phyloP scores from a whole-genome alignment of 2,329 filamentous ascomycete genomes.

The Colletotrichum coccodes region DNA sequence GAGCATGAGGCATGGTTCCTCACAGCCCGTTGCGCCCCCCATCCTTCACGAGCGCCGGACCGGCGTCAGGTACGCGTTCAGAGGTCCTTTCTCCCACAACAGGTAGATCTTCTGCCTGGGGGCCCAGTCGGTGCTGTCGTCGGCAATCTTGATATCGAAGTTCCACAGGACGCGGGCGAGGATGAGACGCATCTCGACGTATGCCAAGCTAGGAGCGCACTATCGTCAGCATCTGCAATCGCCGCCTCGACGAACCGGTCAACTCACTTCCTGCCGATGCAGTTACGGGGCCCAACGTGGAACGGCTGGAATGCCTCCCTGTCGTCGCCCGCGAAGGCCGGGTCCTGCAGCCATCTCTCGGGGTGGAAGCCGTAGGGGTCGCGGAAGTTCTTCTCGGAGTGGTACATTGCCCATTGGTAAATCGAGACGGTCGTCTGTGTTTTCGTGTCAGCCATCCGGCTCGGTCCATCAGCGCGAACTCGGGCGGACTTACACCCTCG shows the following conservation, averaged over 20 bases:
- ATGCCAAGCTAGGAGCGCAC: conserved; percentile 47
- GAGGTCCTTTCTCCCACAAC: conserved; percentile 27
- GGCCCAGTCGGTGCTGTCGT: conserved; percentile 48
- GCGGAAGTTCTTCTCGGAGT: conserved; percentile 43
- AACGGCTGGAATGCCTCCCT: conserved; percentile 58
- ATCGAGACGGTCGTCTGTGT: conserved; percentile 49
- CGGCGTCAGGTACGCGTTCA: conserved; percentile 24
- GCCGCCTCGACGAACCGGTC: not conserved
- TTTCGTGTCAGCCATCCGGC: not conserved
- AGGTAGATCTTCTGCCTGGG: conserved; percentile 30
- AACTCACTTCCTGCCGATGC: conserved; percentile 59
- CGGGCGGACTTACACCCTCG: conserved; percentile 38
- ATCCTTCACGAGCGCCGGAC: conserved; percentile 1
- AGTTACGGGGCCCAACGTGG: conserved; percentile 58
- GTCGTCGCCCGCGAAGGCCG: conserved; percentile 36
- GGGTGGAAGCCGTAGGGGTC: conserved; percentile 47
- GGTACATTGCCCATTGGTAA: conserved; percentile 45
- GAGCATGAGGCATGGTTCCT: not conserved
- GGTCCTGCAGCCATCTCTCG: conserved; percentile 41
- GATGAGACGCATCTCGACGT: conserved; percentile 59
- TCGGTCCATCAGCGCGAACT: accelerated
- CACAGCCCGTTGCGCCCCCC: too few relatives aligned
- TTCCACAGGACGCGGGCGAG: conserved; percentile 55
- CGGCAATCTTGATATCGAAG: conserved; percentile 54
- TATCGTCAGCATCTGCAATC: not conserved